Percentiles rank a stretch among this genome's conserved stretches.
Conservation (phyloP, 495 filamentous ascomycete genomes). For the Wilcoxina mikolae region DNA sequence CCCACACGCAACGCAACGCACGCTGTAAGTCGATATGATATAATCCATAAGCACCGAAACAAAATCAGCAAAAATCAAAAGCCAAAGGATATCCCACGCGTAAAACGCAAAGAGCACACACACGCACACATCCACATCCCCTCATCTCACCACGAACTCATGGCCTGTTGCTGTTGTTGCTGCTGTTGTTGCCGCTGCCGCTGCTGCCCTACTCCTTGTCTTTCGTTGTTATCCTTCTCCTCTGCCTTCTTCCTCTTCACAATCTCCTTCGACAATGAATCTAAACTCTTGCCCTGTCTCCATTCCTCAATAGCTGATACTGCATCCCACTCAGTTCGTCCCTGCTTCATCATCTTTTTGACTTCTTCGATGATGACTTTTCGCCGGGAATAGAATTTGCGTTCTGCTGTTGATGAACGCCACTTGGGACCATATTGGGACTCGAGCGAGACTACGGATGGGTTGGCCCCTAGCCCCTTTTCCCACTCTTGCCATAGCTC, state of each 20-base stretch:
- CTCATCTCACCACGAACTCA: no score
- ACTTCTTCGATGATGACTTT: constrained; percentile 28
- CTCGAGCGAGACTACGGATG: constrained; percentile 22
- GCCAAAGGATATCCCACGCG: not conserved
- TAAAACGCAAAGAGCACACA: no score
- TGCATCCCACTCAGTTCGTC: constrained; percentile 13
- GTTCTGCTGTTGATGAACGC: constrained; percentile 20
- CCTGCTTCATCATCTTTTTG: constrained; percentile 16
- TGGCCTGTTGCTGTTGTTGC: not conserved
- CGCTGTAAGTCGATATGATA: no score
- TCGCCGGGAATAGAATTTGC: constrained; percentile 25
- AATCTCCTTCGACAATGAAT: constrained; percentile 23
- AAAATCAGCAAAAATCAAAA: no score
- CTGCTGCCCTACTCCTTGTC: not conserved
- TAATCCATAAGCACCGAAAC: no score
- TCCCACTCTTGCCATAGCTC: constrained; percentile 27
- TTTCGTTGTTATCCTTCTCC: not conserved
- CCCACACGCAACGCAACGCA: no score
- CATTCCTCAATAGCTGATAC: constrained; percentile 19
- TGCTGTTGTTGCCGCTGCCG: not conserved
- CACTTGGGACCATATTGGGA: constrained; percentile 21
- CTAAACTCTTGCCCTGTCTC: constrained; percentile 19
- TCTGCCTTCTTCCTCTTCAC: constrained; percentile 13
- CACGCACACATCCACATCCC: no score
- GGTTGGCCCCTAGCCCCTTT: constrained; percentile 7